Base-by-base conservation (phyloP, 768 basidiomycete species). In the Mrakia frigida region DNA sequence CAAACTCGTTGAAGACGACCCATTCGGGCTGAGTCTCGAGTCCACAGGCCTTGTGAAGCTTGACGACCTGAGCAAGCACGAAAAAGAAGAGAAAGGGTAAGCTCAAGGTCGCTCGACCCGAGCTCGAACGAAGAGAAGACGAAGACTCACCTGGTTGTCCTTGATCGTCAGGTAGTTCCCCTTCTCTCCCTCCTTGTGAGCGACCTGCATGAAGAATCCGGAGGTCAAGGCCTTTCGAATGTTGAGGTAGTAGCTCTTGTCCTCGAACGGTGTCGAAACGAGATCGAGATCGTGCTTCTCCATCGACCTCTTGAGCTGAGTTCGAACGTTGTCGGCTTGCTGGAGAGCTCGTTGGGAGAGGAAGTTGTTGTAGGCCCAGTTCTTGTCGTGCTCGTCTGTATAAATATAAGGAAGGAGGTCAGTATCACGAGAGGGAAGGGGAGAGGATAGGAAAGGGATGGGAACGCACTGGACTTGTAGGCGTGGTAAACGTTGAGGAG, bases 151-250 rank as follows among this genome's bases (percentile, higher is more conserved):
- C 85, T 97, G 95, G 79, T 95, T 92, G 82, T 99, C 96, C 85
- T 98, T 98, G 76, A 97, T 90, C 0, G 95, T 99, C 78, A 90
- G 78, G 82, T 99, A 98, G 74, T 87, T 88, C 3, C 90, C 83
- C 83, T 93, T 94, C 82, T 93, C 92, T 4, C 93, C 92, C 82
- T 95, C 94, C 82, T 92, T 92, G 83, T 97, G 94, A 10, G 95
- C 97, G 18, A 93, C 89, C 82, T 98, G 96, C 96, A 97, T 98
- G 85, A 98, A 99, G 87, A 92, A 99, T 1, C 95, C 97, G 80
- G 90, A 91, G 6, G 92, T 91, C 31, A 98, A 86, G 0, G 91
- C 91, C 83, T 90, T 90, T 37, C 93, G 88, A 74, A 98, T 90
- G 79, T 90, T 90, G 73, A 85, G 78, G 82, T 78, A 79, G 79